Evolutionary conservation across 1,284 basidiomycete species (phyloP).

Genomic region (Melampsora occidentalis): DNA sequence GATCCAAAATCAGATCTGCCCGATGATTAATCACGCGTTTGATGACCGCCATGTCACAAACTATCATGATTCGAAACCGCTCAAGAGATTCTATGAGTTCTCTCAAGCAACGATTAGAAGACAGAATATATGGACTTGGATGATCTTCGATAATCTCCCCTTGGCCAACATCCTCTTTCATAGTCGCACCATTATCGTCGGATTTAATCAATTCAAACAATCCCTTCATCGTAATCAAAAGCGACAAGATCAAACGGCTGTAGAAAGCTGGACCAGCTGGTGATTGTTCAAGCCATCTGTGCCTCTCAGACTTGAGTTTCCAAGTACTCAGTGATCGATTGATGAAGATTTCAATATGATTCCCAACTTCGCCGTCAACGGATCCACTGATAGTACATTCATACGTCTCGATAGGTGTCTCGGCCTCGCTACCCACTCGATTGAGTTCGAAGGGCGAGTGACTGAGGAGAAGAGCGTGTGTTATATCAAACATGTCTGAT

Average conservation of each 20-base stretch:
- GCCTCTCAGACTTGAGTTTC: slow-evolving; percentile 24
- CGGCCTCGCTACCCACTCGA: background rate
- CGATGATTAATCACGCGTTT: slow-evolving; percentile 16
- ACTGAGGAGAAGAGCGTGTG: background rate
- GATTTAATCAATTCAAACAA: slow-evolving; percentile 8
- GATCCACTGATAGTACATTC: background rate
- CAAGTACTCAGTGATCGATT: slow-evolving; percentile 27
- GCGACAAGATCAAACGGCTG: slow-evolving; percentile 30
- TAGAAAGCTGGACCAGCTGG: slow-evolving; percentile 35
- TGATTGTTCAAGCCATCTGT: slow-evolving; percentile 37
- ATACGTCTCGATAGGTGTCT: background rate
- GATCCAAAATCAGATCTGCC: slow-evolving; percentile 32
- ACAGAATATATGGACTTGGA: background rate
- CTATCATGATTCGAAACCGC: slow-evolving; percentile 11
- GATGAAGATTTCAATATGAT: background rate
- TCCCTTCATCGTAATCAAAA: slow-evolving; percentile 35
- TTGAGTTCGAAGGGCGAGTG: background rate
- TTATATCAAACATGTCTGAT: background rate
- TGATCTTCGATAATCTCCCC: background rate
- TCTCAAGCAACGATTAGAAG: background rate
- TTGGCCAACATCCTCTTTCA: background rate
- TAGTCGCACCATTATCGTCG: background rate
- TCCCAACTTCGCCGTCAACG: background rate
- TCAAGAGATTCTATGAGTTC: slow-evolving; percentile 27
- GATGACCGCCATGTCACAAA: slow-evolving; percentile 10